phyloP scores from a whole-genome alignment of 1,284 basidiomycete species.

The Moesziomyces sp. region DNA sequence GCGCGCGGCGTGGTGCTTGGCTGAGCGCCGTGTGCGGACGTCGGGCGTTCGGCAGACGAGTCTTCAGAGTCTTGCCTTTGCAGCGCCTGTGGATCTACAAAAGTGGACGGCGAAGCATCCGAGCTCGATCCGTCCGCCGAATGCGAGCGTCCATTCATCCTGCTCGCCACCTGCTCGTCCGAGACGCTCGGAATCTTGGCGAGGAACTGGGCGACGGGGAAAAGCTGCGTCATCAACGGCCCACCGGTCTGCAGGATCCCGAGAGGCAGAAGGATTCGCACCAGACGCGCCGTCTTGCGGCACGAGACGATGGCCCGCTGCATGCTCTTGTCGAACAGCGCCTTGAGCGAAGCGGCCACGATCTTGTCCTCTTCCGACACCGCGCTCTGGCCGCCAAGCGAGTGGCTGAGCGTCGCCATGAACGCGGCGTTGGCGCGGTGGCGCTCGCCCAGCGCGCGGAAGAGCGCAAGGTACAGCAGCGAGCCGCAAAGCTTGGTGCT shows the following conservation, averaged over 20 bases:
- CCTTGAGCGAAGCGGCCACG: slow-evolving; percentile 41
- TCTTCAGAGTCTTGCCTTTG: slow-evolving; percentile 16
- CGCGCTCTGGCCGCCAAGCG: slow-evolving; percentile 24
- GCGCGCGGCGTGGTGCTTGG: not conserved
- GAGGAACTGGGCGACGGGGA: slow-evolving; percentile 57
- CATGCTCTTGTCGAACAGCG: slow-evolving; percentile 50
- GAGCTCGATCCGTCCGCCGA: slow-evolving; percentile 2
- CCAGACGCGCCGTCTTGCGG: slow-evolving; percentile 47
- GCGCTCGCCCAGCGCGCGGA: slow-evolving; percentile 53
- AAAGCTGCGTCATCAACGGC: slow-evolving; percentile 48
- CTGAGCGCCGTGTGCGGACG: slow-evolving; percentile 8
- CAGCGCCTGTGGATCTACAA: slow-evolving; percentile 34
- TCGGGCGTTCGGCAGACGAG: too few relatives aligned
- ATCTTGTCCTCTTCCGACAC: slow-evolving; percentile 41
- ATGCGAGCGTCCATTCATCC: slow-evolving; percentile 6
- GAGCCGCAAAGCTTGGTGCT: slow-evolving; percentile 53
- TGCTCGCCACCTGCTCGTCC: slow-evolving; percentile 31
- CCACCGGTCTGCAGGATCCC: slow-evolving; percentile 58
- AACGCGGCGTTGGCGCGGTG: slow-evolving; percentile 44
- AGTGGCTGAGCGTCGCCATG: slow-evolving; percentile 42
- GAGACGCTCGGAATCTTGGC: slow-evolving; percentile 48
- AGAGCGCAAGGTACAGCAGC: slow-evolving; percentile 53
- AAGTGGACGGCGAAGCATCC: slow-evolving; percentile 8
- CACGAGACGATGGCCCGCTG: slow-evolving; percentile 48
- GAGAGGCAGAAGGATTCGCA: slow-evolving; percentile 48